Conservation (phyloP, 1,139 yeast species). For the Pneumocystis murina region DNA sequence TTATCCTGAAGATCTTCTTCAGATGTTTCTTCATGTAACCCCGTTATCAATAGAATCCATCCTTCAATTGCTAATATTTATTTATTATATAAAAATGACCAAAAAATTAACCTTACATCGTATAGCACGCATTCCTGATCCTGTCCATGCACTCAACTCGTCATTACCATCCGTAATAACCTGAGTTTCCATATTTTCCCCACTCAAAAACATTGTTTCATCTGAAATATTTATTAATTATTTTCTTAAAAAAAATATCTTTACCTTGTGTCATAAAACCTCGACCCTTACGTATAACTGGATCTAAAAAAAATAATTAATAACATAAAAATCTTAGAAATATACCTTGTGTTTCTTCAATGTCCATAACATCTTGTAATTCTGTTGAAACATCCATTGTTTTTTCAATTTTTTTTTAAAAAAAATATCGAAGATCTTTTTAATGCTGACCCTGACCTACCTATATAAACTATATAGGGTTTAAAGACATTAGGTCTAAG, state of each 20-base stretch:
- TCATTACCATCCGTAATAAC: not conserved
- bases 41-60: conserved; percentile 29
- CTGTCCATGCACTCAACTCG: not conserved
- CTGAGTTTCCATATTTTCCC: not conserved
- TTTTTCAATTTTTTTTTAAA: not conserved
- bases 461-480: too few species aligned
- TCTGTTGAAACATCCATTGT: not conserved
- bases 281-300: not conserved
- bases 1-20: conserved; percentile 32
- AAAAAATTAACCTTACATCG: not conserved
- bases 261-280: not conserved
- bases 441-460: too few species aligned
- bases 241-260: not conserved
- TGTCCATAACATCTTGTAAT: not conserved
- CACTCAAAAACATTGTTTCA: not conserved
- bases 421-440: too few species aligned
- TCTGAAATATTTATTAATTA: not conserved
- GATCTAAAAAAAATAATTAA: not conserved
- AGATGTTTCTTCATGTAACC: conserved; percentile 33
- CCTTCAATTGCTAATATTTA: conserved; percentile 28
- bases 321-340: not conserved
- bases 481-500: too few species aligned
- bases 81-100: not conserved
- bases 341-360: not conserved
- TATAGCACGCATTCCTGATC: not conserved